phyloP scores from a whole-genome alignment of 257 asterid species.

The Solanum verrucosum region DNA sequence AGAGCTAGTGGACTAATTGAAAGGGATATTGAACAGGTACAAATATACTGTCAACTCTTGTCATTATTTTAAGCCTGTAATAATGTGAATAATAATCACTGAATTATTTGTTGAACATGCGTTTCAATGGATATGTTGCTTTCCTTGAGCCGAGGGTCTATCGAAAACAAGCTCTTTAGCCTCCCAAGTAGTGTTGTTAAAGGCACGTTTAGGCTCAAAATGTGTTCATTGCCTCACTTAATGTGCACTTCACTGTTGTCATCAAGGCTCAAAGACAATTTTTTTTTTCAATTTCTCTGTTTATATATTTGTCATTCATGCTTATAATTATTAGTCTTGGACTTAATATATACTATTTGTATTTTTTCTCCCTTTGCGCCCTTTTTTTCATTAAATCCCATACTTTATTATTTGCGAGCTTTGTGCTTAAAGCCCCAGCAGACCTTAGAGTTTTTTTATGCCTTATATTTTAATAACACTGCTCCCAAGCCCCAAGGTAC shows the following conservation, averaged over 20 bases:
- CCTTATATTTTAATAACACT: background rate
- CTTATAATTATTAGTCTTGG: background rate
- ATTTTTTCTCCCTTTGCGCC: background rate
- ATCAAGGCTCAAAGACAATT: background rate
- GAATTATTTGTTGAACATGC: background rate
- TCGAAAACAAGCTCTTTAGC: background rate
- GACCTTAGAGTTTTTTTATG: background rate
- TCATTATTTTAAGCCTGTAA: background rate
- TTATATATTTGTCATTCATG: background rate
- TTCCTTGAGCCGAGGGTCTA: background rate
- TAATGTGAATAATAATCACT: background rate
- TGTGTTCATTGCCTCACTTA: background rate
- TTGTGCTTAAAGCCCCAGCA: background rate
- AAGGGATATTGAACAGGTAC: constrained; percentile 75
- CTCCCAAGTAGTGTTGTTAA: background rate
- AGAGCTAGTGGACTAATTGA: constrained; percentile 59
- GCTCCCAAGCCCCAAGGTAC: background rate
- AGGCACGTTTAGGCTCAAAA: background rate
- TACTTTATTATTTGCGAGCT: background rate
- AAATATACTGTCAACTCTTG: background rate
- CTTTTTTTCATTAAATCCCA: background rate
- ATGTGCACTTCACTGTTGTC: background rate
- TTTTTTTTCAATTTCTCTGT: background rate
- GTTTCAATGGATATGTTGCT: background rate
- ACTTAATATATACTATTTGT: background rate